Evolutionary conservation across 805 yeast genomes (phyloP).

Genomic region (Kodamaea nitidulidarum): DNA sequence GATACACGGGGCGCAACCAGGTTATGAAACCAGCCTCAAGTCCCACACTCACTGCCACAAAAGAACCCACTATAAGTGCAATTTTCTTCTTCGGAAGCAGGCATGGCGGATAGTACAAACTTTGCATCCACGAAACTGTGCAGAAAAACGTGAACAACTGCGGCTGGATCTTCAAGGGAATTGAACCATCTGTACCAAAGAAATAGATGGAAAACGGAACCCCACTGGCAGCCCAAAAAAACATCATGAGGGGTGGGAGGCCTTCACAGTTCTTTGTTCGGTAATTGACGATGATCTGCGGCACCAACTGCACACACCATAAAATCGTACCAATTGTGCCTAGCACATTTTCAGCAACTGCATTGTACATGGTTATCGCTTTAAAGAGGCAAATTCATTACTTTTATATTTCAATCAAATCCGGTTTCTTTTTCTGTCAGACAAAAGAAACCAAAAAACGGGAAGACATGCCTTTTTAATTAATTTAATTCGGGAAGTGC

Average conservation of each 20-base stretch:
- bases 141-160: constrained; percentile 74
- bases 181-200: constrained; percentile 60
- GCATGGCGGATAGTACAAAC: constrained; percentile 68
- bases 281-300: constrained; percentile 77
- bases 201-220: constrained; percentile 87
- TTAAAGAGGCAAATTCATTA: background rate
- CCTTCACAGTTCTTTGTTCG: constrained; percentile 78
- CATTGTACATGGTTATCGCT: constrained; percentile 19
- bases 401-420: constrained; percentile 1
- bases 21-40: constrained; percentile 67
- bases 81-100: constrained; percentile 33
- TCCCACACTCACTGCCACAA: constrained; percentile 48
- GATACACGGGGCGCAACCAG: constrained; percentile 58
- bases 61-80: constrained; percentile 27
- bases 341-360: constrained; percentile 63
- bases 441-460: background rate
- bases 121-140: constrained; percentile 59
- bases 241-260: constrained; percentile 82
- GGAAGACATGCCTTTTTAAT: background rate
- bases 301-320: constrained; percentile 90
- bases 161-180: constrained; percentile 85
- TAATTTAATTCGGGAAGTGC: too few species aligned
- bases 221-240: constrained; percentile 70
- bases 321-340: constrained; percentile 87
- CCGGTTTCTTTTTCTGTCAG: constrained; percentile 4